These are phyloP conservation scores for Eragrostis curvula DNA, from an alignment of 176 grass and related monocot genomes.

Conservation along the genomic window DNA sequence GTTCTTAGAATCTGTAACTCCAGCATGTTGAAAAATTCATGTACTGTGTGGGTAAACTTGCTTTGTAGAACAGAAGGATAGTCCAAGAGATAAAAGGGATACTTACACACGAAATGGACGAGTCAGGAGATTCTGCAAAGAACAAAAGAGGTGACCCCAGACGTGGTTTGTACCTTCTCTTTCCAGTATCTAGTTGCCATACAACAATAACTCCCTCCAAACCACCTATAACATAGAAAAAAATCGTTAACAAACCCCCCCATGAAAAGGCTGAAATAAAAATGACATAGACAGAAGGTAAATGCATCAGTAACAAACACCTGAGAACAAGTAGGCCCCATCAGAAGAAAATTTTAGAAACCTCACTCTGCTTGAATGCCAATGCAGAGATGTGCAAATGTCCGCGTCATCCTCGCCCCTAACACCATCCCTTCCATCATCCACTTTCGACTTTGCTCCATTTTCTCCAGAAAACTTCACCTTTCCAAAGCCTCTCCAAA, in stretches of 20 bases:
- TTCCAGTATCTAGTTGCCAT: conserved; percentile 94
- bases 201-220: conserved; percentile 97
- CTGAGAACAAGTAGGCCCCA: conserved; percentile 91
- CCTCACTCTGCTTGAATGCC: conserved; percentile 73
- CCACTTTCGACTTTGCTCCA: conserved; percentile 37
- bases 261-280: conserved; percentile 1
- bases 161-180: conserved; percentile 86
- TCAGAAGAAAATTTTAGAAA: conserved; percentile 89
- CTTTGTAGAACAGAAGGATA: conserved; percentile 13
- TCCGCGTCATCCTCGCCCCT: conserved; percentile 75
- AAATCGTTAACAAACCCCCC: background rate
- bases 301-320: conserved; percentile 44
- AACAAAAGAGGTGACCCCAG: conserved; percentile 88
- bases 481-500: conserved; percentile 85
- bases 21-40: no score
- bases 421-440: conserved; percentile 78
- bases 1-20: no score
- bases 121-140: conserved; percentile 87
- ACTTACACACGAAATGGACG: conserved; percentile 93
- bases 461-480: conserved; percentile 52
- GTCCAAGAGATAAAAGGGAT: conserved; percentile 13
- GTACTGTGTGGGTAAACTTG: background rate
- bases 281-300: background rate
- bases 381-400: conserved; percentile 82
- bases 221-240: conserved; percentile 63